Base-by-base conservation (phyloP, 495 filamentous ascomycete species). In the Zalerion maritima region DNA sequence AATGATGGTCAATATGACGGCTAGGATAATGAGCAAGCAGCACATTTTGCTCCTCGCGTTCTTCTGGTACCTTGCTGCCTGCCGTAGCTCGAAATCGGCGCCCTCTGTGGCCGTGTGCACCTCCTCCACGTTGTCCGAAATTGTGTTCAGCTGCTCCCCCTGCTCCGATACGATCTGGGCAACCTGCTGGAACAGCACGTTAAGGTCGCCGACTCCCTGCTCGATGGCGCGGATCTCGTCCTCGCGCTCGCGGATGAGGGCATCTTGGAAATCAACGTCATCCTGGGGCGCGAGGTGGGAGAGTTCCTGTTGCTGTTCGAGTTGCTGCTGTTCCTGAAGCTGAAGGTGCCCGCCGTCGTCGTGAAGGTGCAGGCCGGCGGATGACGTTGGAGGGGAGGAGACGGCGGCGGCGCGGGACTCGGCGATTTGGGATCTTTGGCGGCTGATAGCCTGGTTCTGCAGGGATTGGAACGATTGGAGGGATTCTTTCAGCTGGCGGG, bases 251-350 rank as follows among this genome's bases (percentile, higher is more conserved):
- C 87, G 72, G 47, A 99, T 96, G 19, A 99, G 58, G 7, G 77
- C 73, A 37, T 96, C 91, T 46, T 99, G 91, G 60, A 96, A 99
- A 45, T 96, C 85, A 28, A 99, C 89, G 43, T 99, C 89, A 45
- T 81, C 77, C 49, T 99, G 89, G 20, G 84, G 70, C 1, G 89
- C 89, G 1, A 96, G 67, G 10, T 77, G 80, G 15, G 77, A 60
- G 42, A 81, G 70, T 39, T 89, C 73, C 45, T 87, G 71, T 31
- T 87, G 66, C 44, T 85, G 80, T 29, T 67, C 62, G 16, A 67
- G 61, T 38, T 78, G 69, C 31, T 69, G 65, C 28, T 69, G 64
- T 16, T 62, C 55, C 35, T 50, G 20, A 48, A 55, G 3, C 60
- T 40, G 31, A 43, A 26, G 13, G 33, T 43, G 36, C 38, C 40